Base-by-base conservation (phyloP, 2,329 filamentous ascomycete species). In the Graphium sp. region DNA sequence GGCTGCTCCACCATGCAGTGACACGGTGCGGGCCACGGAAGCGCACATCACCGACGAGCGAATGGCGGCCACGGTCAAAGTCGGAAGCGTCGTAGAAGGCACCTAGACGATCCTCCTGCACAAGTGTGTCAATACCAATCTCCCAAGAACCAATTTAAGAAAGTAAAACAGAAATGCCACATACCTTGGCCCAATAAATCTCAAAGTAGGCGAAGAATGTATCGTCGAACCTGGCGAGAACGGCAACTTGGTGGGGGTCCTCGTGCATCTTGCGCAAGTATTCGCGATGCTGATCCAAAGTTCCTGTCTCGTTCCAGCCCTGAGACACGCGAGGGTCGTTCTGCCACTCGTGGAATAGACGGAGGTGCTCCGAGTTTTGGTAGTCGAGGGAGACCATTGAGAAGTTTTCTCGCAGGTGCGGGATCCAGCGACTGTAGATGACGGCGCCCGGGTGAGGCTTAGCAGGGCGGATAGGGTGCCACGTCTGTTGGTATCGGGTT, bases 281-380 rank as follows among this genome's bases (percentile, higher is more conserved):
- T 41, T 72, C 64, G 35, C 69, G 63, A 48, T 85, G 80, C 47
- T 84, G 63, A 18, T 81, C 77, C 26, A 81, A 50, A 2, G 76
- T 78, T 18, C 79, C 80, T 2, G 74, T 79, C 53, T 81, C 72
- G 43, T 82, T 80, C 80, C 80, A 85, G 4, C 78, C 78, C 42
- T 75, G 67, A 4, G 76, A 76, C 18, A 87, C 80, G 28, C 80
- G 74, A 29, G 79, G 79, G 44, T 85, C 79, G 43, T 87, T 87
- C 51, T 84, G 79, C 80, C 80, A 87, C 32, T 60, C 61, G 50
- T 84, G 73, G 57, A 87, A 85, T 5, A 82, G 58, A 11, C 58
- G 52, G 28, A 85, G 52, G 49, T 87, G 78, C 40, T 67, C 59
- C 2, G 55, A 44, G 41, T 80, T 56, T 18, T 60, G 43, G 50